Evolutionary conservation across 805 yeast genomes (phyloP).

Genomic region (Saturnispora quitensis): DNA sequence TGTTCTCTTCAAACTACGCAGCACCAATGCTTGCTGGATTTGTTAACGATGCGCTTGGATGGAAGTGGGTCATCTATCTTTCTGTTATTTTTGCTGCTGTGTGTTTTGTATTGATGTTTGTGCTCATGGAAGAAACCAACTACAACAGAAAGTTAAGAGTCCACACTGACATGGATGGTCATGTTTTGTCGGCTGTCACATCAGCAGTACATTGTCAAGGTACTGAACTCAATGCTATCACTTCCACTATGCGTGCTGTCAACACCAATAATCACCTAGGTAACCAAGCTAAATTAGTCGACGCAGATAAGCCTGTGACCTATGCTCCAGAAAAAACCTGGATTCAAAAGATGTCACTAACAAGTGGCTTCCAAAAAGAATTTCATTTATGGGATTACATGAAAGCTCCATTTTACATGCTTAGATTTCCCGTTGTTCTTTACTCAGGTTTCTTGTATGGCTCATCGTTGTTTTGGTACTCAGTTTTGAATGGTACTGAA

Average conservation of each 20-base stretch:
- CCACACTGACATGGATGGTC: constrained; percentile 19
- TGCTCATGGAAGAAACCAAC: constrained; percentile 49
- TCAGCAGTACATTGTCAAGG: constrained; percentile 12
- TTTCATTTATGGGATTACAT: constrained; percentile 22
- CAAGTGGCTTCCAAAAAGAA: constrained; percentile 29
- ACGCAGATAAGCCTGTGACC: constrained; percentile 14
- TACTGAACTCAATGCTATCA: constrained; percentile 6
- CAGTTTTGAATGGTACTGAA: constrained; percentile 41
- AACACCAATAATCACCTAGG: constrained; percentile 21
- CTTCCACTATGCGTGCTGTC: constrained; percentile 13
- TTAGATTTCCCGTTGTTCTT: constrained; percentile 44
- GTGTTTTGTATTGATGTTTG: constrained; percentile 30
- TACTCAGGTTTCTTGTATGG: constrained; percentile 53
- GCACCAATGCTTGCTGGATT: constrained; percentile 57
- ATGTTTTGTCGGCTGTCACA: constrained; percentile 17
- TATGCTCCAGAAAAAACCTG: constrained; percentile 30
- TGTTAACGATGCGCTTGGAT: constrained; percentile 40
- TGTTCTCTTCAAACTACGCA: constrained; percentile 44
- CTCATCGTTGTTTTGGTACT: constrained; percentile 38
- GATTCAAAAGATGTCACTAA: constrained; percentile 35
- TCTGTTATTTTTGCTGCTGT: constrained; percentile 39
- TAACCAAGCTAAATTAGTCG: constrained; percentile 23
- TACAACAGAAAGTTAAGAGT: constrained; percentile 30
- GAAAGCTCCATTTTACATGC: constrained; percentile 33
- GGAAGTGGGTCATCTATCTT: constrained; percentile 45